Conservation (phyloP, 176 grass and related monocot genomes). For the Puccinellia tenuiflora region DNA sequence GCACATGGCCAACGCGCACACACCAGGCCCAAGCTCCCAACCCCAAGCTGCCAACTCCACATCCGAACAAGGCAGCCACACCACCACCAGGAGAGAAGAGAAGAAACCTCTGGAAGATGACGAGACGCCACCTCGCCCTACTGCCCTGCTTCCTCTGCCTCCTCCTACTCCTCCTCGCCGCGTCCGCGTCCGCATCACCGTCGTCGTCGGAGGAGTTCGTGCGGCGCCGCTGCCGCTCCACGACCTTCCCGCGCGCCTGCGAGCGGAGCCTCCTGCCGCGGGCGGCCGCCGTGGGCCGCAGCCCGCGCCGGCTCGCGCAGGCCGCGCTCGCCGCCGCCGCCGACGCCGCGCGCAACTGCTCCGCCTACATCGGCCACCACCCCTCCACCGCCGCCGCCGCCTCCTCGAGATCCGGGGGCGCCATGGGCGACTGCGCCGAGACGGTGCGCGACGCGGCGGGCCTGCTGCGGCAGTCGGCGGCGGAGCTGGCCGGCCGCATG, state of each 20-base stretch:
- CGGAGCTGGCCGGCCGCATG: conserved; percentile 51
- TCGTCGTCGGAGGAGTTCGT: conserved; percentile 31
- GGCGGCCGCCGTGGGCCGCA: too few relatives aligned
- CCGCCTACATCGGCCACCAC: conserved; percentile 34
- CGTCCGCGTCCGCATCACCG: not conserved
- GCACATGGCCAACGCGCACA: too few relatives aligned
- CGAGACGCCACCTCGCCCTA: not conserved
- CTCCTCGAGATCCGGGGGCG: not conserved
- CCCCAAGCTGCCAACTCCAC: not conserved
- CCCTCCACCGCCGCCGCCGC: not conserved
- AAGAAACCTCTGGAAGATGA: not conserved
- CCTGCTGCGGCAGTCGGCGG: conserved; percentile 43
- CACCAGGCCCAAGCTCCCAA: too few relatives aligned
- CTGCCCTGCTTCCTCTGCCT: not conserved
- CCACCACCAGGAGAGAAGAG: not conserved
- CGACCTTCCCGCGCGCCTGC: conserved; percentile 42
- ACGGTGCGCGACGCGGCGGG: conserved; percentile 51
- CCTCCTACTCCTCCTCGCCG: not conserved
- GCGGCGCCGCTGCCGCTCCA: conserved; percentile 41
- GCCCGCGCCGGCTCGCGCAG: conserved; percentile 10
- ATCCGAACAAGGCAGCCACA: not conserved
- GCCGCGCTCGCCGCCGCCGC: conserved; percentile 56
- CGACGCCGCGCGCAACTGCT: conserved; percentile 44
- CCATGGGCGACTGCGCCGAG: conserved; percentile 59
- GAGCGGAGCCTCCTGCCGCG: too few relatives aligned